These are phyloP conservation scores for Bacidia rubella DNA, from an alignment of 495 filamentous ascomycete species.

Conservation along the genomic window DNA sequence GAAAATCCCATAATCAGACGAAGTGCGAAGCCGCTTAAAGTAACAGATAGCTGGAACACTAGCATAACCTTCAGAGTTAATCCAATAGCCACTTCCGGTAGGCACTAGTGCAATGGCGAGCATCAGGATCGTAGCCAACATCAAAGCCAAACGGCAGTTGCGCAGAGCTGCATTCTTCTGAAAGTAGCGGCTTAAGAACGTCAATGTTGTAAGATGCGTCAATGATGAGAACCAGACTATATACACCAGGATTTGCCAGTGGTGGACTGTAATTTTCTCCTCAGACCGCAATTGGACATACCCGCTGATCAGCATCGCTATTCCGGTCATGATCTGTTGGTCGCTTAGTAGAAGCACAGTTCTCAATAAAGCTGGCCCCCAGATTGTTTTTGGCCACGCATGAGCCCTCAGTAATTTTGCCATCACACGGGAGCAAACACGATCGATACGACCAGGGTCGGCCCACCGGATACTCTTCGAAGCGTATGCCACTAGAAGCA, in stretches of 20 bases:
- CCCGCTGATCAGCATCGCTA: slow-evolving; percentile 14
- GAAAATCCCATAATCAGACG: background rate
- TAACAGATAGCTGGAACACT: background rate
- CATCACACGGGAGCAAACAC: background rate
- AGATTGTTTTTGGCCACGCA: background rate
- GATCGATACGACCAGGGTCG: background rate
- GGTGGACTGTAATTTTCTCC: slow-evolving; percentile 22
- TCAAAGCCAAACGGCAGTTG: background rate
- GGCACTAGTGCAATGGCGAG: background rate
- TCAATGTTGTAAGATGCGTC: slow-evolving; percentile 27
- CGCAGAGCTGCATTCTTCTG: background rate
- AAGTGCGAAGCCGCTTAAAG: background rate
- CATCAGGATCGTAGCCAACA: background rate
- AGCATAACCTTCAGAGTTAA: background rate
- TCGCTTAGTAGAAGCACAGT: slow-evolving; percentile 13
- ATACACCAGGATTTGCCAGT: slow-evolving; percentile 27
- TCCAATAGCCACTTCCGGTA: background rate
- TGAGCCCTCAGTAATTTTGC: background rate
- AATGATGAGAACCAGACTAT: slow-evolving; percentile 30
- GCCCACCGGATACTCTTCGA: background rate
- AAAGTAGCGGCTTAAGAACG: slow-evolving; percentile 19
- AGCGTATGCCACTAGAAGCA: background rate
- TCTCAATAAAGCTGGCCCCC: background rate
- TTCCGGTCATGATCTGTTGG: slow-evolving; percentile 17
- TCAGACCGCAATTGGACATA: slow-evolving; percentile 12